These are phyloP conservation scores for Globisporangium alternatum DNA, from an alignment of 352 stramenopile genomes.

Conservation along the genomic window DNA sequence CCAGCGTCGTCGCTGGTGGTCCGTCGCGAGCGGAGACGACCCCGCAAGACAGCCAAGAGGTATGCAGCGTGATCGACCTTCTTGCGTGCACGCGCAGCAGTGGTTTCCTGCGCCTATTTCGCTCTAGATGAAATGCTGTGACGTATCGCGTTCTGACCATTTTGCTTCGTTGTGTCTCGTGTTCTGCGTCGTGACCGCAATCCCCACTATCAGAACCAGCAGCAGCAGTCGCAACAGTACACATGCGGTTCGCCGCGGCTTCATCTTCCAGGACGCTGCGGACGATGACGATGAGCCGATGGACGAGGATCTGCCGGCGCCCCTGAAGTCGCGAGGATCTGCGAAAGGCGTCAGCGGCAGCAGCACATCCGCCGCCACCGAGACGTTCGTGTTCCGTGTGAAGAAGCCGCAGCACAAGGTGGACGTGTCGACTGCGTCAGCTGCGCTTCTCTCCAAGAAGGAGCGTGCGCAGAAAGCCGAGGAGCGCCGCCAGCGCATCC, in stretches of 20 bases:
- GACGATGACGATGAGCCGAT: conserved; percentile 29
- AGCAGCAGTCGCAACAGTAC: conserved; percentile 20
- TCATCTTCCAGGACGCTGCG: conserved; percentile 39
- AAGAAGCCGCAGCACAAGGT: conserved; percentile 27
- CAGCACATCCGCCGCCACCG: conserved; percentile 19
- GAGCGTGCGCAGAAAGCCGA: conserved; percentile 44
- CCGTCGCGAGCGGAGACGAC: conserved; percentile 52
- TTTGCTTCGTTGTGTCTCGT: conserved; percentile 10
- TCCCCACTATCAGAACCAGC: not conserved
- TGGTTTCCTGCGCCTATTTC: not conserved
- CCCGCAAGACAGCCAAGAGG: conserved; percentile 35
- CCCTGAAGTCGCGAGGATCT: not conserved
- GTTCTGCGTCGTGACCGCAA: not conserved
- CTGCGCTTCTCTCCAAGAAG: conserved; percentile 44
- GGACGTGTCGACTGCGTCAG: conserved; percentile 41
- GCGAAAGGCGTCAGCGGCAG: conserved; percentile 15
- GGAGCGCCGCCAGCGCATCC: conserved; percentile 37
- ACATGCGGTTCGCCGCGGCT: conserved; percentile 35
- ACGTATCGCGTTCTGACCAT: not conserved
- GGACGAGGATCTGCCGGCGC: conserved; percentile 11
- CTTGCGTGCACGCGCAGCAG: not conserved
- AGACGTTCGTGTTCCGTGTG: conserved; percentile 58
- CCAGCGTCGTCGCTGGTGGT: conserved; percentile 46
- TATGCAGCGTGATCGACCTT: conserved; percentile 13
- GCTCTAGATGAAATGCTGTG: not conserved